These are phyloP conservation scores for Teratosphaeria nubilosa DNA, from an alignment of 2,329 filamentous ascomycete genomes.

Conservation along the genomic window DNA sequence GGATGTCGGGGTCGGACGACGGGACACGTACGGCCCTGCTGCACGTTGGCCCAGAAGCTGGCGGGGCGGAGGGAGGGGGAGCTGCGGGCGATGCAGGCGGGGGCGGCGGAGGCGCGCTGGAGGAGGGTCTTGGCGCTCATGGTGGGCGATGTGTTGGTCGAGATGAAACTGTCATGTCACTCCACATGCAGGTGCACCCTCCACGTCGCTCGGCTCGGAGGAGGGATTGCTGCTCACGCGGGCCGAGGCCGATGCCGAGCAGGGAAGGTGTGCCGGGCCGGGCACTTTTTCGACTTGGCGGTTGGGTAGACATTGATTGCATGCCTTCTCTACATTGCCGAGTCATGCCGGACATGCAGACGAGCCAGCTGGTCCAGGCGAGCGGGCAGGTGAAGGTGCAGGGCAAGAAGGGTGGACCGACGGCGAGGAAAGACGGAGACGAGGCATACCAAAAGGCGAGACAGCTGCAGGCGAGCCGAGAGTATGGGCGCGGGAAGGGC, in stretches of 20 bases:
- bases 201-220: neutral
- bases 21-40: neutral
- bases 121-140: conserved; percentile 23
- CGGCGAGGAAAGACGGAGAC: conserved; percentile 22
- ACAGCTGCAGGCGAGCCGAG: conserved; percentile 25
- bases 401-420: conserved; percentile 15
- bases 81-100: conserved; percentile 11
- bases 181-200: neutral
- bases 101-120: conserved; percentile 20
- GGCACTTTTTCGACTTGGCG: too few relatives aligned
- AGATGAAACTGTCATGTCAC: neutral
- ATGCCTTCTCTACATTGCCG: too few relatives aligned
- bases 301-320: too few relatives aligned
- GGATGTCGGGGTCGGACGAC: neutral
- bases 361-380: conserved; percentile 17
- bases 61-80: conserved; percentile 46
- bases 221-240: neutral
- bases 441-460: conserved; percentile 24
- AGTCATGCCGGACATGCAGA: conserved; percentile 10
- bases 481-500: conserved; percentile 76
- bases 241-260: neutral
- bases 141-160: conserved; percentile 1
- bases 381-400: conserved; percentile 18
- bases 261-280: conserved; percentile 1
- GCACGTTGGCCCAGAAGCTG: conserved; percentile 59